Conservation (phyloP, 177 flowering plant genomes). For the Telopea speciosissima region DNA sequence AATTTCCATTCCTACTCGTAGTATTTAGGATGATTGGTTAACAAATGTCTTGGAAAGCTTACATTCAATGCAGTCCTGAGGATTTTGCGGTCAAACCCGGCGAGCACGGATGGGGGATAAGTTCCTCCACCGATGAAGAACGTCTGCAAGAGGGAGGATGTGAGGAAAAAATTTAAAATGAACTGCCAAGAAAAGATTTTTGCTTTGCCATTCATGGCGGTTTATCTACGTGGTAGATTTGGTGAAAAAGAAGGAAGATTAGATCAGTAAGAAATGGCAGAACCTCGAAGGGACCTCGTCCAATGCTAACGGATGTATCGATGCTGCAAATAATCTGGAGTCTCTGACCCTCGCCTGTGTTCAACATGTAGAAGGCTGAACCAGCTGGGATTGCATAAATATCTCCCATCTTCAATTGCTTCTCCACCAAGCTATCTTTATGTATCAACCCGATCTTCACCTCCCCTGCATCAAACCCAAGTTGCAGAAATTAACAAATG, state of each 20-base stretch:
- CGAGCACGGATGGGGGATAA: slow-evolving; percentile 53
- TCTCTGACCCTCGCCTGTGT: slow-evolving; percentile 57
- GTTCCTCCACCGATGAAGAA: slow-evolving; percentile 86
- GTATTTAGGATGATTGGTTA: background rate
- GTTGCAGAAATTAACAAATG: too few species aligned
- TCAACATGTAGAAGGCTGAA: slow-evolving; percentile 68
- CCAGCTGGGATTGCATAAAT: slow-evolving; percentile 76
- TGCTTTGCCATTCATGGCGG: too few species aligned
- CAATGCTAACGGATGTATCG: slow-evolving; percentile 56
- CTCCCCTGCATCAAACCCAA: slow-evolving; percentile 43
- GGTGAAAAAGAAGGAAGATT: background rate
- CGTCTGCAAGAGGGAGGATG: slow-evolving; percentile 38
- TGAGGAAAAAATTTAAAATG: background rate
- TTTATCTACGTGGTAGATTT: background rate
- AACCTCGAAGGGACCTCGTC: slow-evolving; percentile 56
- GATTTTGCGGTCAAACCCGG: slow-evolving; percentile 59
- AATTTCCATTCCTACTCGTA: too few species aligned
- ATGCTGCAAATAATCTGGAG: slow-evolving; percentile 76
- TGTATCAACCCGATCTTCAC: slow-evolving; percentile 62
- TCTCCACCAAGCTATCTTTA: slow-evolving; percentile 52
- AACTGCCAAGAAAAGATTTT: background rate
- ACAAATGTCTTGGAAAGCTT: slow-evolving; percentile 12
- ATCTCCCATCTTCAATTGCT: slow-evolving; percentile 55
- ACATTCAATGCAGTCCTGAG: slow-evolving; percentile 75
- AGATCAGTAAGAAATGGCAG: background rate